Evolutionary conservation across 148 eudicot genomes (phyloP), one percentile per base, ranked within the genome.

Genomic region (Persicaria tinctoria): DNA sequence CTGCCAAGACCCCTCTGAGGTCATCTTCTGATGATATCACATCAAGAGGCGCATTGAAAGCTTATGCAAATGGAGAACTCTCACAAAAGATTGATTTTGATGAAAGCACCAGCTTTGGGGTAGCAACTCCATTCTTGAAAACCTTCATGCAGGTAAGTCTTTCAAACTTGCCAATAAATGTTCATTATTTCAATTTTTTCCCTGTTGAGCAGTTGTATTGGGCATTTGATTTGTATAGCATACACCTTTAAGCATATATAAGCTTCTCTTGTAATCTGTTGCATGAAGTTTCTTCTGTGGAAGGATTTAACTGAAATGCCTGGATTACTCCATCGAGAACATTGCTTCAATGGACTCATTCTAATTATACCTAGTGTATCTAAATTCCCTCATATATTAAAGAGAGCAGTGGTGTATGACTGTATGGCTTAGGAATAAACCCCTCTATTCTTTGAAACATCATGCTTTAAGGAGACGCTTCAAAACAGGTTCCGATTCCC

Each of bases 121-220:
- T 86, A 72, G 97, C 98, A 77, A 73, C 97, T 23, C 98, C 98
- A 57, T 87, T 95, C 81, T 79, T 95, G 76, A 92, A 89, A 86
- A 90, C 98, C 77, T 84, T 95, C 82, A 95, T 95, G 97, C 96
- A 92, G 98, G 99, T 86, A 79, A 73, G 46, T 59, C 18, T 51
- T 5, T 70, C 6, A 7, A 5, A 9, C 48, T 16, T 49, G 6
- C 38, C 18, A 66, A 41, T 66, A 6, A 2, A 9, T 44, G 46
- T 44, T 16, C n/a, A 20, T 13, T 66, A 66, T 66, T 47, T 41
- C 70, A 66, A 32, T 32, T 66, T 2, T 66, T 66, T 38, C 44
- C 3, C 2, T 66, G 48, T 66, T 66, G 70, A 13, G 70, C 48
- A 38, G 45, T 23, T 20, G 23, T 32, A 32, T 32, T 32, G 41